phyloP scores from a whole-genome alignment of 805 yeast species.

The Kodamaea laetipori region DNA sequence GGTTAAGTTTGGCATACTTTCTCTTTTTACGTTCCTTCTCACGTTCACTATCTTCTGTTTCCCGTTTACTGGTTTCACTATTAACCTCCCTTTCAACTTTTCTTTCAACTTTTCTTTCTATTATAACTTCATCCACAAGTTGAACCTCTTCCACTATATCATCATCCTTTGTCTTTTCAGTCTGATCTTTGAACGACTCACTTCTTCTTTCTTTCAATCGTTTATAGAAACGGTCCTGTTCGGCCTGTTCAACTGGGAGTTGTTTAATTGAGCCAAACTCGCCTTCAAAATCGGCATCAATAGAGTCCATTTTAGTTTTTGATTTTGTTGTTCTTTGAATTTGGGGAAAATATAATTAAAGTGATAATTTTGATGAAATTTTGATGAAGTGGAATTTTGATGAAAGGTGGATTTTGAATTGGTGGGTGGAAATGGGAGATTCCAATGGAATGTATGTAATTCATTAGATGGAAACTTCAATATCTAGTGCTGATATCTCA shows the following conservation, averaged over 20 bases:
- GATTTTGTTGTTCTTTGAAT: background rate
- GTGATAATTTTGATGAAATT: no score
- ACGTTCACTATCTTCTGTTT: no score
- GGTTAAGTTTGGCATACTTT: constrained; percentile 2
- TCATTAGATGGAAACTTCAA: no score
- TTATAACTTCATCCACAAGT: constrained; percentile 1
- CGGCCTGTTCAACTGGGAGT: constrained; percentile 22
- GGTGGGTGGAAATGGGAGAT: no score
- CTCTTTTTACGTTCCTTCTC: constrained; percentile 11
- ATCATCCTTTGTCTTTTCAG: background rate
- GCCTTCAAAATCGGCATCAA: constrained; percentile 29
- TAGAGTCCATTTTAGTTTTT: constrained; percentile 1
- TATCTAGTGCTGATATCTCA: no score
- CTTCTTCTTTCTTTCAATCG: constrained; percentile 16
- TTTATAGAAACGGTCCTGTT: constrained; percentile 20
- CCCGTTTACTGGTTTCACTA: no score
- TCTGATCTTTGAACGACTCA: no score
- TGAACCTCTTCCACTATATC: background rate
- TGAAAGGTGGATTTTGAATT: background rate
- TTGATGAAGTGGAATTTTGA: no score
- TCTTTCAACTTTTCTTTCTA: constrained; percentile 3
- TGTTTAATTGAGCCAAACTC: constrained; percentile 34
- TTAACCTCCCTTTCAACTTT: no score
- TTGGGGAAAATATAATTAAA: no score
- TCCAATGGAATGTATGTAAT: no score